Evolutionary conservation across 1,284 basidiomycete genomes (phyloP).

Genomic region (Leucoagaricus sp.): DNA sequence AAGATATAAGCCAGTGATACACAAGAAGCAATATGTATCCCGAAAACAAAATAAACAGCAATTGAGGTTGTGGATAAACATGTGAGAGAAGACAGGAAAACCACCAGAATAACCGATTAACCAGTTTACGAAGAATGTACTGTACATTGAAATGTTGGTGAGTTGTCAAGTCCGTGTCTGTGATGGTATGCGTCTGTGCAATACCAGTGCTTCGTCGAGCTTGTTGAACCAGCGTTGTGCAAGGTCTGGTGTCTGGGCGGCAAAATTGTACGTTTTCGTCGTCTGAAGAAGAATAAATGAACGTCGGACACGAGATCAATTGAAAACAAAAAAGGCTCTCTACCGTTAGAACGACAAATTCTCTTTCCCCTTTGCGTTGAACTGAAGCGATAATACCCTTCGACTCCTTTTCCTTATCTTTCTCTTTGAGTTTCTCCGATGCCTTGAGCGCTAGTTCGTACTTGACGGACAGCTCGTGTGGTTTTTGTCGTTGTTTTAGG

Average conservation of each 20-base stretch:
- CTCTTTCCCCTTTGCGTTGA: slow-evolving; percentile 54
- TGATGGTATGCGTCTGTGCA: slow-evolving; percentile 19
- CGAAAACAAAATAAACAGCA: no score
- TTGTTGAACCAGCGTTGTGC: slow-evolving; percentile 54
- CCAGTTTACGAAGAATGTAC: neutral
- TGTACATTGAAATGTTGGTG: slow-evolving; percentile 1
- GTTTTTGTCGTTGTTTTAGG: slow-evolving; percentile 48
- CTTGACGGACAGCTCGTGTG: slow-evolving; percentile 43
- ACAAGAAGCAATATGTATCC: neutral
- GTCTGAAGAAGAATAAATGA: slow-evolving; percentile 35
- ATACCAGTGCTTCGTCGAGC: slow-evolving; percentile 40
- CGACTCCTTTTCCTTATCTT: slow-evolving; percentile 41
- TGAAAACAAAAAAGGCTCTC: slow-evolving; percentile 23
- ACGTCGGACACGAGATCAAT: slow-evolving; percentile 3
- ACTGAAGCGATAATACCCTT: slow-evolving; percentile 47
- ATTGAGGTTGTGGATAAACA: no score
- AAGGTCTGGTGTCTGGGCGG: slow-evolving; percentile 39
- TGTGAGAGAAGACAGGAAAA: neutral
- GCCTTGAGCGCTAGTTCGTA: slow-evolving; percentile 46
- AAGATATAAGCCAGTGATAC: slow-evolving; percentile 9
- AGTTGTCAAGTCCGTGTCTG: slow-evolving; percentile 21
- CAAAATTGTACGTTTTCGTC: slow-evolving; percentile 54
- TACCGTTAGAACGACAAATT: slow-evolving; percentile 67
- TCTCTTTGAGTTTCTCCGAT: slow-evolving; percentile 33
- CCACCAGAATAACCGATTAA: slow-evolving; percentile 3